Base-by-base conservation (phyloP, 345 rosid genomes). In the Passiflora organensis region DNA sequence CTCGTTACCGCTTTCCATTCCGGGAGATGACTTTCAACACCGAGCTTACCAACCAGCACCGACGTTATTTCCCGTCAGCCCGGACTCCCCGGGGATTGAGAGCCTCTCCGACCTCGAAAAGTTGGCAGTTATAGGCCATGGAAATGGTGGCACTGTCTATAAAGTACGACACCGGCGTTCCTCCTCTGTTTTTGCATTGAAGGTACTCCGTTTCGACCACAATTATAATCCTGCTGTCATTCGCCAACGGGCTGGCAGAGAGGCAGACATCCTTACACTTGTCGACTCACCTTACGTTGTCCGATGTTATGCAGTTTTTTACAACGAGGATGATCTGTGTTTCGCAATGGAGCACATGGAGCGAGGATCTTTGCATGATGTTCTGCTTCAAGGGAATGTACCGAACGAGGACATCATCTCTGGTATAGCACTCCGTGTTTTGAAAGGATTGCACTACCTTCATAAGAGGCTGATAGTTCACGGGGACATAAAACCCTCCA, bases 261-360 rank as follows among this genome's bases (percentile, higher is more conserved):
- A 87, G 69, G 76, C 75, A 0, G 82, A 84, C 69, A 82, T 82
- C 48, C 76, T 87, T 32, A 75, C 67, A 23, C 72, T 76, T 1
- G 76, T 78, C 0, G 70, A 79, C 34, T 82, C 87, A 0, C 76
- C 59, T 10, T 74, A 56, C n/a, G 56, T 84, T 10, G 77, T 87
- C 2, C 73, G 79, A 60, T 84, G 86, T 62, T 66, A 75, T 0
- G 78, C 74, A 0, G 76, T 82, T n/a, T 70, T 80, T 2, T 66
- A 67, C 24, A 44, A 57, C 0, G 78, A 50, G 15, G 67, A 70
- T 0, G 77, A 78, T 13, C 67, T 76, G 1, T 76, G 82, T 64
- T 82, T 82, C 11, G 78, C 78, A 0, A 83, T 86, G 95, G 88
- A 83, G 43, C 60, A 78, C 34, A 83, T 83, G 91, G 84, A 80